These are phyloP conservation scores for Malus orientalis DNA, from an alignment of 306 rosid species.

Conservation along the genomic window DNA sequence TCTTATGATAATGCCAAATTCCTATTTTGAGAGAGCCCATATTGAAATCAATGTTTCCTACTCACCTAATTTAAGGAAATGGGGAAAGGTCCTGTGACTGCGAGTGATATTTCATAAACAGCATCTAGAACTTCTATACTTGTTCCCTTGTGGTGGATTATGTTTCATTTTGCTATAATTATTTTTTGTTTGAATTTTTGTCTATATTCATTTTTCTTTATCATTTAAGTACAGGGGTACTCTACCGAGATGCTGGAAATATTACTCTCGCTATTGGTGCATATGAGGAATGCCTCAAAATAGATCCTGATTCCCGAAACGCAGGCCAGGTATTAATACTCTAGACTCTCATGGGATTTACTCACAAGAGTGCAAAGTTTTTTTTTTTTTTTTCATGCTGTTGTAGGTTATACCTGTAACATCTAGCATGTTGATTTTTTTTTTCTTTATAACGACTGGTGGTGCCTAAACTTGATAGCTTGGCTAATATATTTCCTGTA, in stretches of 20 bases:
- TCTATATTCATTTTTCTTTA: constrained; percentile 5
- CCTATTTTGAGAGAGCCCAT: not conserved
- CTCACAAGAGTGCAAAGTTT: not conserved
- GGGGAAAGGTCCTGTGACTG: not conserved
- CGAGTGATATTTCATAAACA: not conserved
- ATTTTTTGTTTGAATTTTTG: not conserved
- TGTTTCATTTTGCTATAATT: not conserved
- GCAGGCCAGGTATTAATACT: constrained; percentile 85
- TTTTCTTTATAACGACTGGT: not conserved
- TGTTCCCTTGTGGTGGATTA: not conserved
- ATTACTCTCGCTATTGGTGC: constrained; percentile 78
- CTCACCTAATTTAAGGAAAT: not conserved
- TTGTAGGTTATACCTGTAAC: not conserved
- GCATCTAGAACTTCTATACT: not conserved
- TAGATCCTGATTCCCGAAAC: constrained; percentile 95
- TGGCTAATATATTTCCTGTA: not conserved
- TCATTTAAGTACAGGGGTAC: constrained; percentile 64
- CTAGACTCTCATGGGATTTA: not conserved
- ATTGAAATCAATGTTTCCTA: not conserved
- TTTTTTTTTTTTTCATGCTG: not conserved
- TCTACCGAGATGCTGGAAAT: constrained; percentile 92
- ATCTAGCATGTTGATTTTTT: not conserved
- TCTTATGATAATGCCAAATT: not conserved
- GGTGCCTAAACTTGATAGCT: not conserved
- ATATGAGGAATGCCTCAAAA: constrained; percentile 88